Evolutionary conservation across 2,329 filamentous ascomycete genomes (phyloP).

Genomic region (Ophiocordyceps polyrhachis-furcata): DNA sequence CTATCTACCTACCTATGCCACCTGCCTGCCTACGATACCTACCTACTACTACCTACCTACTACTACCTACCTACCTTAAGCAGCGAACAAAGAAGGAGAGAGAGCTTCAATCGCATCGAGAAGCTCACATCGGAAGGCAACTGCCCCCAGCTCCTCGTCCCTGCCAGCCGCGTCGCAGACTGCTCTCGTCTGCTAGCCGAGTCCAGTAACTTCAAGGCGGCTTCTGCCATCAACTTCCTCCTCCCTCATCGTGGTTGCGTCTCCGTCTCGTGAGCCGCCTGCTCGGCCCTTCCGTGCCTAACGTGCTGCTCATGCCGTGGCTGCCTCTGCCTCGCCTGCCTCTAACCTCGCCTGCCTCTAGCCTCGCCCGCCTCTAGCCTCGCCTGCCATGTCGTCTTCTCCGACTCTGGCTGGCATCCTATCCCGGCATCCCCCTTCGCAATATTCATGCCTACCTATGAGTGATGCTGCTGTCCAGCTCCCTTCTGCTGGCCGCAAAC

Average conservation of each 20-base stretch:
- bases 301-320: background rate
- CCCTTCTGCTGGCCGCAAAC: background rate
- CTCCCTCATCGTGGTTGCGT: background rate
- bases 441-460: background rate
- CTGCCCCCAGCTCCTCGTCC: background rate
- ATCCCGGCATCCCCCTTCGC: background rate
- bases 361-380: background rate
- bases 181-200: background rate
- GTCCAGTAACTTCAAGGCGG: slow-evolving; percentile 1
- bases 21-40: background rate
- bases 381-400: background rate
- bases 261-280: background rate
- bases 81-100: no score
- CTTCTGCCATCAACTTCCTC: background rate
- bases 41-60: background rate
- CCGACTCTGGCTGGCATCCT: background rate
- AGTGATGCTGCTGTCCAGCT: background rate
- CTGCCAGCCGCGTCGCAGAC: background rate
- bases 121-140: background rate
- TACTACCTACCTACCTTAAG: no score
- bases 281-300: background rate
- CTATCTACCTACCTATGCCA: no score
- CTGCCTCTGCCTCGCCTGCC: background rate
- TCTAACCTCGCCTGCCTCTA: no score
- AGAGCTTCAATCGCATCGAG: no score